A percentile compares a stretch with the other conserved stretches of the same genome.
Evolutionary conservation across 495 filamentous ascomycete species (phyloP).

Genomic region (Aspergillus indologenus): DNA sequence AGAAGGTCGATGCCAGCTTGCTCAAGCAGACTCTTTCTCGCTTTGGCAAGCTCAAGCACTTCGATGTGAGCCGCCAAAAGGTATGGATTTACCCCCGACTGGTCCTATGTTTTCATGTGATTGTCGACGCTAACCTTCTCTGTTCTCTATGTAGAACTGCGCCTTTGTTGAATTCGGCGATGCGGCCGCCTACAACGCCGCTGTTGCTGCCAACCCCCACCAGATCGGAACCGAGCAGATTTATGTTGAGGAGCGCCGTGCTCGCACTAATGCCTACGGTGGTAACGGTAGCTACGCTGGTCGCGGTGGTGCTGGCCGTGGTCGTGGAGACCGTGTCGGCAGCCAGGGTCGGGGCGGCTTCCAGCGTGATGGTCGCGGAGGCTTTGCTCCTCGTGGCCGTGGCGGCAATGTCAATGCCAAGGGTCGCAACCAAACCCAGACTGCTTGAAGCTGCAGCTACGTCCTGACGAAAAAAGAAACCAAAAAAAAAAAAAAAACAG

Average conservation of each 20-base stretch:
- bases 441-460: slow-evolving; percentile 36
- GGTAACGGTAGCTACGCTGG: slow-evolving; percentile 58
- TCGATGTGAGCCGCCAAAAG: slow-evolving; percentile 88
- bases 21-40: slow-evolving; percentile 62
- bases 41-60: slow-evolving; percentile 78
- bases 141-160: slow-evolving; percentile 64
- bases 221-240: slow-evolving; percentile 76
- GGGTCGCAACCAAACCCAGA: slow-evolving; percentile 48
- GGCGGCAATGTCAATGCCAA: slow-evolving; percentile 50
- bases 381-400: slow-evolving; percentile 52
- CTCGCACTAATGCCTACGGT: slow-evolving; percentile 64
- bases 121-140: slow-evolving; percentile 4
- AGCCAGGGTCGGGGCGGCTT: slow-evolving; percentile 67
- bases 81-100: slow-evolving; percentile 47
- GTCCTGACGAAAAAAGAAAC: slow-evolving; percentile 1
- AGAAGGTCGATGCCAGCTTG: slow-evolving; percentile 69
- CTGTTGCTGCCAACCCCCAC: slow-evolving; percentile 82
- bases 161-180: slow-evolving; percentile 93
- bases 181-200: slow-evolving; percentile 71
- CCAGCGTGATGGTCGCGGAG: slow-evolving; percentile 61
- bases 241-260: slow-evolving; percentile 82
- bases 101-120: not conserved
- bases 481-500: slow-evolving; percentile 6
- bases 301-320: slow-evolving; percentile 57
- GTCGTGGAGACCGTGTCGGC: slow-evolving; percentile 64